Percentiles rank a stretch among this genome's conserved stretches.
Evolutionary conservation across 306 rosid species (phyloP).

Genomic region (Betula pendula): DNA sequence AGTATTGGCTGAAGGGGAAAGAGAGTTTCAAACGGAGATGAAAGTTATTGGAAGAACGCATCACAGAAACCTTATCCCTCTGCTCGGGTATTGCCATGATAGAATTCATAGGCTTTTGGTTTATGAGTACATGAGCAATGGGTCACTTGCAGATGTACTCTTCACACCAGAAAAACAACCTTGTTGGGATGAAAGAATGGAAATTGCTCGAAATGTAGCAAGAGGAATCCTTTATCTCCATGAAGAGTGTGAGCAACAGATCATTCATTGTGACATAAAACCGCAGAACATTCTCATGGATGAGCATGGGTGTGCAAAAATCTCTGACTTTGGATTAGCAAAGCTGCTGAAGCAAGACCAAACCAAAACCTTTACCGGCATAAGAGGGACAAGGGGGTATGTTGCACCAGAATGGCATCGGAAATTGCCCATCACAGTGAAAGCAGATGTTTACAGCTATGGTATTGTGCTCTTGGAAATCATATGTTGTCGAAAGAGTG

Average conservation of each 20-base stretch:
- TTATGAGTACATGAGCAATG: not conserved
- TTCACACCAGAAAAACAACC: not conserved
- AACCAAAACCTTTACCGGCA: not conserved
- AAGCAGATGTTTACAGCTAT: not conserved
- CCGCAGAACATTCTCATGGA: not conserved
- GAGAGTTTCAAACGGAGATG: not conserved
- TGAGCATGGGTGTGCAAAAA: not conserved
- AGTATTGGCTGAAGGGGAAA: conserved; percentile 13
- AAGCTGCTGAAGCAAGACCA: not conserved
- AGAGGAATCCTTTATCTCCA: not conserved
- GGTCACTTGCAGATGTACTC: not conserved
- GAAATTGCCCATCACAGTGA: not conserved
- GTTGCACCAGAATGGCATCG: not conserved
- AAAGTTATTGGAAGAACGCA: not conserved
- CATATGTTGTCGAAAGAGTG: not conserved
- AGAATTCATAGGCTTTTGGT: conserved; percentile 26
- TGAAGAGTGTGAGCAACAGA: not conserved
- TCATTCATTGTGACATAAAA: conserved; percentile 7
- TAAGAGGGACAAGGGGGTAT: not conserved
- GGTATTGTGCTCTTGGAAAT: not conserved
- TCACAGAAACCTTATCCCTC: conserved; percentile 24
- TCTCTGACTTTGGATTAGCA: not conserved
- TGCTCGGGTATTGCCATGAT: conserved; percentile 23
- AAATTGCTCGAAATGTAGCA: not conserved
- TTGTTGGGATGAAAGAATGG: not conserved